phyloP scores from a whole-genome alignment of 257 asterid species.

The Linderniella brevidens region DNA sequence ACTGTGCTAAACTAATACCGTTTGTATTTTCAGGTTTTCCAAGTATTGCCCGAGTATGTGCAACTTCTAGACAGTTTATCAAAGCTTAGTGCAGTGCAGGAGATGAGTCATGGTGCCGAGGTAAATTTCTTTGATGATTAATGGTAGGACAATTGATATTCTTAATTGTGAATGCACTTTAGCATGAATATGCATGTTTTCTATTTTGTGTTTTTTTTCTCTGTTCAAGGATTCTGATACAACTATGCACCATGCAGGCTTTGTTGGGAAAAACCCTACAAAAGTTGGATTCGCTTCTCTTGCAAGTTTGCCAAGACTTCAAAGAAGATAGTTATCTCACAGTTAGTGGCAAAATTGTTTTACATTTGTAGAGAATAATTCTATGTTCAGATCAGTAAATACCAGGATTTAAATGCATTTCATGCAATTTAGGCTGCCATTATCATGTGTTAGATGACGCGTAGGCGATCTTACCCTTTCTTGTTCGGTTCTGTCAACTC shows the following conservation, averaged over 20 bases:
- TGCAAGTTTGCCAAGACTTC: conserved; percentile 88
- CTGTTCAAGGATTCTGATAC: neutral
- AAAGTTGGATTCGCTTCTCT: conserved; percentile 77
- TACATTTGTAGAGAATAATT: conserved; percentile 6
- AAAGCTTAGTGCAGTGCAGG: conserved; percentile 72
- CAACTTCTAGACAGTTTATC: conserved; percentile 81
- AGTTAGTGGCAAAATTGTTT: conserved; percentile 38
- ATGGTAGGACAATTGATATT: conserved; percentile 6
- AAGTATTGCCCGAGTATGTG: conserved; percentile 80
- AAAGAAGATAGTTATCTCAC: conserved; percentile 70
- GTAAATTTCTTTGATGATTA: conserved; percentile 21
- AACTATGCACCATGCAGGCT: conserved; percentile 35
- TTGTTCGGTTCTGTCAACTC: neutral
- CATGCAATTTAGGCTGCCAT: too few relatives aligned
- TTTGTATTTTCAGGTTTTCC: conserved; percentile 69
- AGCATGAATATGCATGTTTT: too few relatives aligned
- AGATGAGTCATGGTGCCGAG: conserved; percentile 93
- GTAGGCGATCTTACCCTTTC: neutral
- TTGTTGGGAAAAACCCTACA: conserved; percentile 96
- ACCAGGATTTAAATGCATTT: too few relatives aligned
- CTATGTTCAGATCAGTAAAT: neutral
- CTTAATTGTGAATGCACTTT: neutral
- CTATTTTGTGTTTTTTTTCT: too few relatives aligned
- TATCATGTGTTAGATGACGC: neutral
- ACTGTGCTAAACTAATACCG: conserved; percentile 13